Evolutionary conservation across 225 moss, liverwort and hornwort species (phyloP).

Genomic region (Antitrichia curtipendula): DNA sequence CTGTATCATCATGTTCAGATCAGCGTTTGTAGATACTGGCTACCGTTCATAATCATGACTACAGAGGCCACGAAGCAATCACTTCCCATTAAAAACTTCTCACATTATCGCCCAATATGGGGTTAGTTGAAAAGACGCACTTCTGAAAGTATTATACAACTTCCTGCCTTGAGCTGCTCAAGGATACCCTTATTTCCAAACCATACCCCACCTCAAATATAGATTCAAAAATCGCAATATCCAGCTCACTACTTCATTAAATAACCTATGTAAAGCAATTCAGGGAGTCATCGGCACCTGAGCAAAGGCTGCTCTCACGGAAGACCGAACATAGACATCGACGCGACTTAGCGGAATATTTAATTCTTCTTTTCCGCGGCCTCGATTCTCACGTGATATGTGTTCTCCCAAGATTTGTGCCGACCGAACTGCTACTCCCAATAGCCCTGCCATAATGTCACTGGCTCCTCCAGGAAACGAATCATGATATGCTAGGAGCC

Average conservation of each 20-base stretch:
- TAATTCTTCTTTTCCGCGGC: constrained; percentile 33
- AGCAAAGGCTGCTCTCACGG: constrained; percentile 60
- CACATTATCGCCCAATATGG: not conserved
- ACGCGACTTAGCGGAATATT: constrained; percentile 60
- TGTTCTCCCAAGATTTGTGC: constrained; percentile 56
- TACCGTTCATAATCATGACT: not conserved
- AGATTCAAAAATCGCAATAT: not conserved
- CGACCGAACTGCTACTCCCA: constrained; percentile 56
- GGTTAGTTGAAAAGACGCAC: not conserved
- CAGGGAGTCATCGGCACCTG: constrained; percentile 37
- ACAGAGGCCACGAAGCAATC: not conserved
- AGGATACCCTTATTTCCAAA: not conserved
- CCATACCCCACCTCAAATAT: not conserved
- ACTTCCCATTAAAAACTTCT: not conserved
- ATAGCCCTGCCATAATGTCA: constrained; percentile 60
- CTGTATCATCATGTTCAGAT: not conserved
- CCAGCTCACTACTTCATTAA: not conserved
- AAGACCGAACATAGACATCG: constrained; percentile 78
- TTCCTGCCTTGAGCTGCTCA: not conserved
- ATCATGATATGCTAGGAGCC: constrained; percentile 81
- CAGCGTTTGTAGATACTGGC: not conserved
- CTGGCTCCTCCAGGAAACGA: constrained; percentile 66
- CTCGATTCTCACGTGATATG: constrained; percentile 30
- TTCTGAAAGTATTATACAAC: not conserved
- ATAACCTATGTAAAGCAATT: not conserved